Conservation (phyloP, 352 stramenopile species). For the Pythium scleroteichum region DNA sequence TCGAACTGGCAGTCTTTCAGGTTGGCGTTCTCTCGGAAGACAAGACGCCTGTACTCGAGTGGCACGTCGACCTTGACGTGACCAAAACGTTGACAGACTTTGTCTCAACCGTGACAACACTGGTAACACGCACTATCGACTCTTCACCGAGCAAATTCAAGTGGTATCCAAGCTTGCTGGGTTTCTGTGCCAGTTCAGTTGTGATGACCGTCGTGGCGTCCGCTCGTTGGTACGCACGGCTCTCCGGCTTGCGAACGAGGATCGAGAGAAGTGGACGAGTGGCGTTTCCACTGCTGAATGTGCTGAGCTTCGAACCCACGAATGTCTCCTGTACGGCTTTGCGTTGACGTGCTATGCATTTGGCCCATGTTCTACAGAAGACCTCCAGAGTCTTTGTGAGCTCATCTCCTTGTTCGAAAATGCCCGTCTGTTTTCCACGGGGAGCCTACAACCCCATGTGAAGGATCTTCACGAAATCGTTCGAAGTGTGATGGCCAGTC, state of each 20-base stretch:
- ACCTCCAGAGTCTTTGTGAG: constrained; percentile 5
- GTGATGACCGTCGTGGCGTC: neutral
- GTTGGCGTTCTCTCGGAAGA: constrained; percentile 4
- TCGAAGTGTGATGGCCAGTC: neutral
- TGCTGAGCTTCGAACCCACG: constrained; percentile 7
- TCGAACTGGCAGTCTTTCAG: constrained; percentile 11
- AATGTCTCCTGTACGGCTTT: constrained; percentile 19
- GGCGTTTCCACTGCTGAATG: constrained; percentile 5
- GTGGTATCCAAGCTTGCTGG: constrained; percentile 12
- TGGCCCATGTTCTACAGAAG: constrained; percentile 6
- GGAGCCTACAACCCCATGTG: neutral
- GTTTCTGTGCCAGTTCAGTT: constrained; percentile 10
- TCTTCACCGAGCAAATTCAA: constrained; percentile 8
- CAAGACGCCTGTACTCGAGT: neutral
- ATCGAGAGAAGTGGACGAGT: constrained; percentile 11
- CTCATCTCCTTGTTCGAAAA: constrained; percentile 8
- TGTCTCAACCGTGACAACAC: neutral
- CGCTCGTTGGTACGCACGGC: neutral
- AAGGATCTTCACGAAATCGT: neutral
- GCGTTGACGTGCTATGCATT: constrained; percentile 12
- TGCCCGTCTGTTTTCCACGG: constrained; percentile 7
- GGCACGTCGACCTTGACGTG: constrained; percentile 2
- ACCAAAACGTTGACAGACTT: neutral
- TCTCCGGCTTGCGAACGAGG: constrained; percentile 6
- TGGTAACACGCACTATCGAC: neutral